These are phyloP conservation scores for Kodamaea fukazawae DNA, from an alignment of 805 yeast species.

Conservation along the genomic window DNA sequence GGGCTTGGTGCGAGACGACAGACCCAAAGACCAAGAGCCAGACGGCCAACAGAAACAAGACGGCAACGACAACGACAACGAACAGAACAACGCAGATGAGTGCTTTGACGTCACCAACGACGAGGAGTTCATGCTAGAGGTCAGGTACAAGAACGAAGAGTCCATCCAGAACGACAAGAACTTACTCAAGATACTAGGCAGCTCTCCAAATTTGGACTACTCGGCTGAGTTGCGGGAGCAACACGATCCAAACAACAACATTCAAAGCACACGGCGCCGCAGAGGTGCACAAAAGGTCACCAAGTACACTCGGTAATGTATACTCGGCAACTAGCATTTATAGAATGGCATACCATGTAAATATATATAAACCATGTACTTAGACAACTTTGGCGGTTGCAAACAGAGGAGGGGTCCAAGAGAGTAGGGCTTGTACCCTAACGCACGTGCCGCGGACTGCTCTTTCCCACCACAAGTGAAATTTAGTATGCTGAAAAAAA, in stretches of 20 bases:
- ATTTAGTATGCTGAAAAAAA: no score
- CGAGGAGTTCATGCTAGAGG: slow-evolving; percentile 20
- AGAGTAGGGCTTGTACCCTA: no score
- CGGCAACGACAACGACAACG: not conserved
- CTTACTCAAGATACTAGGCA: slow-evolving; percentile 18
- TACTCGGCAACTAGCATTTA: slow-evolving; percentile 1
- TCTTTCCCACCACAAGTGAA: no score
- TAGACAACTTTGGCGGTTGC: no score
- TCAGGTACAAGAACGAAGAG: slow-evolving; percentile 22
- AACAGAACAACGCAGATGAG: slow-evolving; percentile 1
- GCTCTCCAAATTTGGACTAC: slow-evolving; percentile 3
- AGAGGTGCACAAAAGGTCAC: slow-evolving; percentile 8
- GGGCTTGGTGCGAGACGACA: slow-evolving; percentile 1
- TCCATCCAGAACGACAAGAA: slow-evolving; percentile 18
- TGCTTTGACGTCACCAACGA: slow-evolving; percentile 18
- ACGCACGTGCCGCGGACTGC: no score
- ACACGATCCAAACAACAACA: no score
- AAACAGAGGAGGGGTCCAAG: no score
- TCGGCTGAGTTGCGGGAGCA: not conserved
- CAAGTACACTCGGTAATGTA: slow-evolving; percentile 7
- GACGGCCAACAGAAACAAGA: not conserved
- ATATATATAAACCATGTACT: no score
- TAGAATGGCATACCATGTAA: no score
- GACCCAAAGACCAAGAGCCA: not conserved
- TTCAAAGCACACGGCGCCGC: not conserved